These are phyloP conservation scores for Ammopiptanthus mongolicus DNA, from an alignment of 306 rosid species.

Conservation along the genomic window DNA sequence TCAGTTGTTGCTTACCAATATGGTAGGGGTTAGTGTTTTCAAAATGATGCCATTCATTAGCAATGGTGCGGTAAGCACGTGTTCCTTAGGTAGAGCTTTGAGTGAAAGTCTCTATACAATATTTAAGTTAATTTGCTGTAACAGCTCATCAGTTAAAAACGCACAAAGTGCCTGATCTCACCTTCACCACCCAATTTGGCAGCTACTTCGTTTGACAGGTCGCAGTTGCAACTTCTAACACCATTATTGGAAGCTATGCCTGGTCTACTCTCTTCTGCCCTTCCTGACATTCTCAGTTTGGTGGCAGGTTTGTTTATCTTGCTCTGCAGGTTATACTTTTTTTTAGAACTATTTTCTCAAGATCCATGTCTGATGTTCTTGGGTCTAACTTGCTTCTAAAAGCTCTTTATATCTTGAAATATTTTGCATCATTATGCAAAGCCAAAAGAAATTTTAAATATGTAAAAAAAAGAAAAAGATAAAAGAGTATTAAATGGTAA, in stretches of 20 bases:
- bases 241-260: constrained; percentile 62
- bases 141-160: neutral
- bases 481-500: no score
- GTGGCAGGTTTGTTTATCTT: constrained; percentile 53
- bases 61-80: neutral
- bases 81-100: neutral
- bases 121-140: constrained; percentile 16
- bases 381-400: neutral
- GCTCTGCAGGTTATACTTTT: neutral
- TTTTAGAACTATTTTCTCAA: constrained; percentile 8
- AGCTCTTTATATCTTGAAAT: neutral
- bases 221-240: constrained; percentile 47
- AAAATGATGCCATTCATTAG: constrained; percentile 1
- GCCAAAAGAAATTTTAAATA: neutral
- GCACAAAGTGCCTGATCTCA: constrained; percentile 3
- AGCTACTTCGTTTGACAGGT: constrained; percentile 77
- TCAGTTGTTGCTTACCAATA: neutral
- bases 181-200: constrained; percentile 27
- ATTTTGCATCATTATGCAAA: neutral
- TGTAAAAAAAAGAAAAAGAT: no score
- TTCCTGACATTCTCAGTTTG: constrained; percentile 46
- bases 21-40: neutral
- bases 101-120: neutral
- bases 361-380: neutral
- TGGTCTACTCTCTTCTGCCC: constrained; percentile 40